Conservation (phyloP, 257 asterid species). For the Parsonsia alboflavescens region DNA sequence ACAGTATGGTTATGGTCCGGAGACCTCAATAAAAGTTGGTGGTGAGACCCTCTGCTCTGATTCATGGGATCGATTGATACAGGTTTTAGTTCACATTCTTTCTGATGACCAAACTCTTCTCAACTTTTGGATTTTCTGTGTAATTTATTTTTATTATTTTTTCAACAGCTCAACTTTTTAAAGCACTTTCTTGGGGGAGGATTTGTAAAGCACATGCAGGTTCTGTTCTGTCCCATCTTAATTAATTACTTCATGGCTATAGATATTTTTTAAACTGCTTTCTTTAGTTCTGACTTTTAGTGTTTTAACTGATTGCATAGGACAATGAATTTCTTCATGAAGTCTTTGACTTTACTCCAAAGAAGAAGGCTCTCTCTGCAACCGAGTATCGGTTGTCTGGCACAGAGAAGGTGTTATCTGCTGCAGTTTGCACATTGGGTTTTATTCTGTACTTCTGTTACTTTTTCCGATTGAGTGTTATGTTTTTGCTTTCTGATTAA, state of each 20-base stretch:
- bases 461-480: neutral
- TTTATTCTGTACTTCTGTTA: neutral
- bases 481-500: slow-evolving; percentile 2
- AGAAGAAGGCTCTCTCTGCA: slow-evolving; percentile 44
- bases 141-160: neutral
- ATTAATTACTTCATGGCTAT: neutral
- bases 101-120: neutral
- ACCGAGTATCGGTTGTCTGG: slow-evolving; percentile 48
- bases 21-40: slow-evolving; percentile 64
- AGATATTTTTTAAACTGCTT: neutral
- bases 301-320: slow-evolving; percentile 29
- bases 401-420: slow-evolving; percentile 53
- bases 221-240: no score
- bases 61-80: slow-evolving; percentile 79
- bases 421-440: neutral
- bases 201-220: slow-evolving; percentile 97
- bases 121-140: slow-evolving; percentile 7
- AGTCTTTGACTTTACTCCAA: slow-evolving; percentile 67
- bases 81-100: slow-evolving; percentile 38
- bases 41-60: slow-evolving; percentile 60
- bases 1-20: slow-evolving; percentile 73
- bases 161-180: slow-evolving; percentile 67
- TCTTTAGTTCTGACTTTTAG: neutral
- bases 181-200: slow-evolving; percentile 98
- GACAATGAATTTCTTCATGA: slow-evolving; percentile 91